Conservation (phyloP, 2,329 filamentous ascomycete species). For the Trichoderma sp. region DNA sequence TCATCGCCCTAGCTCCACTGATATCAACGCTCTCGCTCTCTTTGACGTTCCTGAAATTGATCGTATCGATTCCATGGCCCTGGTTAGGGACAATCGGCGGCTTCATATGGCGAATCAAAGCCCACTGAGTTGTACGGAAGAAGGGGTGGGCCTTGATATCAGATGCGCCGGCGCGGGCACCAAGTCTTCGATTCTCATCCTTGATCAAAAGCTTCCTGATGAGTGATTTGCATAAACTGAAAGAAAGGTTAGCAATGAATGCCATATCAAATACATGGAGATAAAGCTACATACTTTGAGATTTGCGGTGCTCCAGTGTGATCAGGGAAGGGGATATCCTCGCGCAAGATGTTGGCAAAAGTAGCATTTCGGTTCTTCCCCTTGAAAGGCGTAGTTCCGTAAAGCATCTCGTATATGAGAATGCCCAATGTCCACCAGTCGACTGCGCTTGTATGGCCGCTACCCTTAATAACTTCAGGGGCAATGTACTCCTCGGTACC, state of each 20-base stretch:
- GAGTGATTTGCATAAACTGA: conserved; percentile 89
- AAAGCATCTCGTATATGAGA: conserved; percentile 97
- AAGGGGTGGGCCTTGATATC: conserved; percentile 97
- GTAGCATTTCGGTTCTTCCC: conserved; percentile 98
- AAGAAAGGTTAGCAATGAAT: conserved; percentile 9
- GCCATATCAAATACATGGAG: neutral
- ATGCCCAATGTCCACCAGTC: conserved; percentile 99
- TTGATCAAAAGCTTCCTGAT: conserved; percentile 98
- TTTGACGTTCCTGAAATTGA: conserved; percentile 98
- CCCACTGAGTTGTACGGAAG: conserved; percentile 96
- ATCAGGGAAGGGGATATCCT: conserved; percentile 95
- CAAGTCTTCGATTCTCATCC: conserved; percentile 89
- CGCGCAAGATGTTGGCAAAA: conserved; percentile 93
- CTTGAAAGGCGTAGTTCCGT: conserved; percentile 98
- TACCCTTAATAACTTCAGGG: conserved; percentile 97
- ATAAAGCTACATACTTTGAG: conserved; percentile 71
- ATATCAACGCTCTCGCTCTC: conserved; percentile 95
- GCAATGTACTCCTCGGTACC: conserved; percentile 99
- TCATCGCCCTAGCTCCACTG: conserved; percentile 57
- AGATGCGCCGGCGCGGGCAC: conserved; percentile 90
- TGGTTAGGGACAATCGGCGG: conserved; percentile 94
- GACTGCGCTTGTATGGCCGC: conserved; percentile 95
- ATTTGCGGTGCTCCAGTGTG: conserved; percentile 80
- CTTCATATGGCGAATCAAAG: conserved; percentile 94
- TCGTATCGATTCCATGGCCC: conserved; percentile 85